Base-by-base conservation (phyloP, 352 stramenopile genomes). In the Aphanomyces astaci region DNA sequence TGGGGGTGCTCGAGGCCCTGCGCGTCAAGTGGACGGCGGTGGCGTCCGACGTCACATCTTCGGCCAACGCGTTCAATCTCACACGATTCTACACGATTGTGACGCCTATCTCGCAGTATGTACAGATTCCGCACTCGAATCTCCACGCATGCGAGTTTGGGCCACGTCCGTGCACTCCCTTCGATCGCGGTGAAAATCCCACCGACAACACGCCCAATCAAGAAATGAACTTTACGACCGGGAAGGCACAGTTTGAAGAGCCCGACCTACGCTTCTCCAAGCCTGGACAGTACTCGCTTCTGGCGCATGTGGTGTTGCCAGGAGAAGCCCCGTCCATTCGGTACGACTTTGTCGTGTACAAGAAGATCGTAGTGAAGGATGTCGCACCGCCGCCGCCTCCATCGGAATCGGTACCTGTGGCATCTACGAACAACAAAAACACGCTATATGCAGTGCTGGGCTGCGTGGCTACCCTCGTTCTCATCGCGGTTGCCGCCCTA, bases 181-280 rank as follows among this genome's bases (percentile, higher is more conserved):
- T 59, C 30, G n/a, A 59, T 28, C 51, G 51, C 13, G 51, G 51
- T n/a, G 51, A 36, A 4, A 59, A 59, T 28, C 51, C 51, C 10
- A 59, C 51, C 25, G 51, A 59, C 51, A 59, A 59, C 24, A 59
- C 51, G 4, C 22, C 51, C 51, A 59, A 59, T n/a, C 51, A 59
- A 9, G 51, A 59, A 32, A 13, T 15, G 13, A 59, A 59, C 30
- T 59, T 59, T n/a, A 59, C 51, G 5, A 19, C 19, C 51, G 30
- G 17, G 11, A 59, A n/a, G n/a, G 51, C 51, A 7, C 51, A 39
- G n/a, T 59, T 59, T 25, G 30, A 59, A 17, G 51, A 59, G 30
- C 17, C 17, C 3, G 51, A 59, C 25, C 51, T 59, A n/a, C 51
- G 51, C 4, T 59, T 59, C n/a, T 32, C 15, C 17, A 30, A 59